Conservation (phyloP, 2,329 filamentous ascomycete genomes). For the Xylaria polymorpha region DNA sequence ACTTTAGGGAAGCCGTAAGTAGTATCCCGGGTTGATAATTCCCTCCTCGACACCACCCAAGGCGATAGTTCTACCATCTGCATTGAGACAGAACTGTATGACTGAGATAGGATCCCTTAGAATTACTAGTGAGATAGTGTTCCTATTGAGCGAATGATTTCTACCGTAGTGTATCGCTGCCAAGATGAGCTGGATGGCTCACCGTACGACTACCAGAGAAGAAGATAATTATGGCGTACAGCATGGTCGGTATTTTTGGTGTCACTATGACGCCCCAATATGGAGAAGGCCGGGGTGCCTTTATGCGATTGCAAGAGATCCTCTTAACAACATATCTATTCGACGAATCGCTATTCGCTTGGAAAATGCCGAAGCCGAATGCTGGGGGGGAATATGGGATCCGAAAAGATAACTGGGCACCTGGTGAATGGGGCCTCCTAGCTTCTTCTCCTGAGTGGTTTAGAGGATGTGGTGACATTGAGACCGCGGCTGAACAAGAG, state of each 20-base stretch:
- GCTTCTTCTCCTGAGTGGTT: slow-evolving; percentile 9
- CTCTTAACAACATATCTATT: slow-evolving; percentile 12
- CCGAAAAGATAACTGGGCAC: background rate
- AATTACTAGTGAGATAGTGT: background rate
- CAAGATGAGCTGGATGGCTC: slow-evolving; percentile 50
- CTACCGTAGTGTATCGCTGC: slow-evolving; percentile 41
- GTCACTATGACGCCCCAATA: slow-evolving; percentile 50
- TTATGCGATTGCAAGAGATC: slow-evolving; percentile 40
- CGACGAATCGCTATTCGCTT: slow-evolving; percentile 26
- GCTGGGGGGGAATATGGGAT: background rate
- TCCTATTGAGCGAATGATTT: background rate
- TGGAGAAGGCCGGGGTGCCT: slow-evolving; percentile 46
- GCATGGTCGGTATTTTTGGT: slow-evolving; percentile 48
- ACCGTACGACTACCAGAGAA: slow-evolving; percentile 40
- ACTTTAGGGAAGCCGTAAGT: slow-evolving; percentile 38
- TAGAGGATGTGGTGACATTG: background rate
- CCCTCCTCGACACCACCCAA: no score
- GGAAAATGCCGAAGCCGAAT: slow-evolving; percentile 15
- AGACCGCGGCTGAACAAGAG: background rate
- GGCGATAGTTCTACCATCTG: no score
- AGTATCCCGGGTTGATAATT: no score
- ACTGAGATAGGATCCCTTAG: background rate
- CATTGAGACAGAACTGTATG: background rate
- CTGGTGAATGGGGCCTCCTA: slow-evolving; percentile 17
- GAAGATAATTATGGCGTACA: slow-evolving; percentile 50